Conservation (phyloP, 768 basidiomycete species). For the Boletus sp. region DNA sequence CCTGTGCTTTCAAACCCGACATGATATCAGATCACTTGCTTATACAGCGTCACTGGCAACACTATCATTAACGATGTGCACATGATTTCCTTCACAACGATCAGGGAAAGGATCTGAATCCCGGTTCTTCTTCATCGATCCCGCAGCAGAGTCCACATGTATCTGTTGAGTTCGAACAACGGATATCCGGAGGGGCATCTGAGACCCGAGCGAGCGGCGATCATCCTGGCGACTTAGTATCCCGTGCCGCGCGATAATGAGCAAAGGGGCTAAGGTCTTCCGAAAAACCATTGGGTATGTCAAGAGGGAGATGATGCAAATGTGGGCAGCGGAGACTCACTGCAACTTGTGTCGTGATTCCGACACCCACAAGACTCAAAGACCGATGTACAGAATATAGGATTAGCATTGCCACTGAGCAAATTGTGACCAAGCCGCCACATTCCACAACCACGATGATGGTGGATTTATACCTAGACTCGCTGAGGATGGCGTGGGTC, state of each 20-base stretch:
- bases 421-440: constrained; percentile 18
- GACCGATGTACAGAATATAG: constrained; percentile 4
- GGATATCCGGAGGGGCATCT: constrained; percentile 14
- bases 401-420: constrained; percentile 14
- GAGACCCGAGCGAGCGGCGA: neutral
- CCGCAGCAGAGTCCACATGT: neutral
- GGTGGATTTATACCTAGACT: constrained; percentile 18
- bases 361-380: constrained; percentile 13
- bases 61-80: too few relatives aligned
- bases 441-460: constrained; percentile 22
- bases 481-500: neutral
- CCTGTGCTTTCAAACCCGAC: neutral
- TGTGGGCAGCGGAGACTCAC: constrained; percentile 6
- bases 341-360: constrained; percentile 19
- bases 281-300: neutral
- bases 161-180: constrained; percentile 12
- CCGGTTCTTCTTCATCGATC: neutral
- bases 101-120: neutral
- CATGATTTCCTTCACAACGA: neutral
- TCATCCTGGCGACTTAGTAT: constrained; percentile 2
- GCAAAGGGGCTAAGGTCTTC: constrained; percentile 15
- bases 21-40: too few relatives aligned
- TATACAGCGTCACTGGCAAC: too few relatives aligned
- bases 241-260: constrained; percentile 20
- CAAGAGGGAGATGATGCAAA: too few relatives aligned